Conservation (phyloP, 495 filamentous ascomycete genomes). For the Umbilicaria muhlenbergii region DNA sequence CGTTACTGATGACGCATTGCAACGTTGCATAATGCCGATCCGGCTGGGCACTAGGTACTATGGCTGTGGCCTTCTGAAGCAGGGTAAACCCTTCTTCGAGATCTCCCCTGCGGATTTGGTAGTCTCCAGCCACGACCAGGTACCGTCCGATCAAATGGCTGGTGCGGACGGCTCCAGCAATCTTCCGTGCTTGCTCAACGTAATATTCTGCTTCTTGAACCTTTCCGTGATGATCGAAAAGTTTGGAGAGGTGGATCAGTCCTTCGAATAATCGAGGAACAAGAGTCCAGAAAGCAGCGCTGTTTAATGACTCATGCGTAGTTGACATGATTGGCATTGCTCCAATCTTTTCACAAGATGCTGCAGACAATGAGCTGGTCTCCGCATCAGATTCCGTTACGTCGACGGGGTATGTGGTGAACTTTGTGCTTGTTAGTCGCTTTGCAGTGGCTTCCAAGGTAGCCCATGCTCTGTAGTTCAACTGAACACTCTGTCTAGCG, state of each 20-base stretch:
- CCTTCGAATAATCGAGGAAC: constrained; percentile 54
- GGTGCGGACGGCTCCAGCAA: constrained; percentile 53
- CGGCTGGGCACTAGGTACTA: background rate
- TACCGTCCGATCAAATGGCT: constrained; percentile 29
- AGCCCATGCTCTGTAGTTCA: constrained; percentile 56
- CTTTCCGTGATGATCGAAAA: constrained; percentile 72
- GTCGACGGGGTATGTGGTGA: too few relatives aligned
- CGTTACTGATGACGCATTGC: constrained; percentile 2
- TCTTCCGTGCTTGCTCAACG: constrained; percentile 64
- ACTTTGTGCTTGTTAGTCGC: constrained; percentile 7
- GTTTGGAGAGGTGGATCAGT: constrained; percentile 50
- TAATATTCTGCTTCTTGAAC: constrained; percentile 86
- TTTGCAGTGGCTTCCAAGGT: constrained; percentile 35
- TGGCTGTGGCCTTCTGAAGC: background rate
- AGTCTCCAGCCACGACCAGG: background rate
- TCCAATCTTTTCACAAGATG: too few relatives aligned
- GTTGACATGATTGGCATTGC: constrained; percentile 1
- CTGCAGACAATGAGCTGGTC: too few relatives aligned
- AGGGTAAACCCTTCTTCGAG: background rate
- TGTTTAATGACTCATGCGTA: constrained; percentile 22
- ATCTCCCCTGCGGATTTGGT: constrained; percentile 1
- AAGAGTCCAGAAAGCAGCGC: constrained; percentile 68
- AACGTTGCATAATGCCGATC: constrained; percentile 4
- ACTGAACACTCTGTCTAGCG: constrained; percentile 48
- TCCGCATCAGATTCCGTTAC: too few relatives aligned